Evolutionary conservation across 768 basidiomycete genomes (phyloP), one percentile per base, ranked within the genome.

Genomic region (Boletus vermiculosoides): DNA sequence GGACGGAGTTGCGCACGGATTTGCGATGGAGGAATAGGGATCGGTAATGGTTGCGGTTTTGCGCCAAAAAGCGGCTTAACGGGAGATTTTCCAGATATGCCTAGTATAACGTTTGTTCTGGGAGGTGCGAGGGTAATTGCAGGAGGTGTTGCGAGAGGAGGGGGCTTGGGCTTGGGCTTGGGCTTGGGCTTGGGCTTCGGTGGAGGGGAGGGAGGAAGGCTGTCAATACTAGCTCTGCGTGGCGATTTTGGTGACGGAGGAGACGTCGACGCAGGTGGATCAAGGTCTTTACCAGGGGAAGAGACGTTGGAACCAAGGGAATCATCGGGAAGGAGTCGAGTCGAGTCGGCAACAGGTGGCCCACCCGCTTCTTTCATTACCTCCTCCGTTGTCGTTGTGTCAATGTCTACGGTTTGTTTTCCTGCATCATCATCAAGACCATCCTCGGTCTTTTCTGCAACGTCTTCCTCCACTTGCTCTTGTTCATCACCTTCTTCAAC

Each of bases 1-100:
- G 68, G 68, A 30, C 68, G 68, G 54, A 70, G 66, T 46, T 70
- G 68, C 13, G 69, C 50, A 40, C 66, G 65, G 28, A 70, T 70
- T 52, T 71, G 68, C 16, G 66, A 64, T 10, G 30, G 63, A 48
- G 68, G 55, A 31, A 70, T 70, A 15, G 68, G 68, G 2, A 70
- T 57, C 0, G 68, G 68, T 37, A 70, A 30, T 22, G 68, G 68
- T 25, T 61, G 66, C 0, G 68, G 68, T 47, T 62, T 64, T 33
- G 46, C 42, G n/a, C 61, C 54, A n/a, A 70, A 59, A 28, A 71
- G 61, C 8, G 64, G 15, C 31, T 64, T 64, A 45, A 71, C 58
- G 2, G 66, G 69, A 0, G 69, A 63, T 48, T 11, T 68, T 23
- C 61, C 63, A 22, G 61, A 71, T 42, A 63, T 45, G 12, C 66